These are phyloP conservation scores for Xylaria nigripes DNA, from an alignment of 495 filamentous ascomycete genomes.

Conservation along the genomic window DNA sequence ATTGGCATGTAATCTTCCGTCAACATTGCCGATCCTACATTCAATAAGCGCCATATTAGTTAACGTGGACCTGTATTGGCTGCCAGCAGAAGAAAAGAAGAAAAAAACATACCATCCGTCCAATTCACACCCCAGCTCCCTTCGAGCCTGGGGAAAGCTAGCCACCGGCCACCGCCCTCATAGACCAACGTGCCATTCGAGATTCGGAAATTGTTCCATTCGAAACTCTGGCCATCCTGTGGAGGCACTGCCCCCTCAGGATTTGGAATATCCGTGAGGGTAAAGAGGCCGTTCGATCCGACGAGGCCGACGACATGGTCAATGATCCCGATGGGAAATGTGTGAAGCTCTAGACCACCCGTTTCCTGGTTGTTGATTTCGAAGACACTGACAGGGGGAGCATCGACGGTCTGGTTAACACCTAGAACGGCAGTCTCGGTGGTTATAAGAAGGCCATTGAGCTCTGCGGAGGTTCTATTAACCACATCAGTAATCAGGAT, in stretches of 20 bases:
- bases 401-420: constrained; percentile 12
- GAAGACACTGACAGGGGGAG: constrained; percentile 18
- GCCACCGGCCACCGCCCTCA: constrained; percentile 26
- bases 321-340: constrained; percentile 23
- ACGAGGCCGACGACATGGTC: constrained; percentile 30
- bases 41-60: constrained; percentile 1
- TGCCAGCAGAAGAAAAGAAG: background rate
- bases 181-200: constrained; percentile 21
- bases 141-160: constrained; percentile 24
- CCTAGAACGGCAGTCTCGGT: constrained; percentile 18
- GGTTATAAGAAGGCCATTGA: constrained; percentile 21
- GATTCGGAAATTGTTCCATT: constrained; percentile 31
- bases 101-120: constrained; percentile 27
- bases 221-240: constrained; percentile 21
- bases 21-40: constrained; percentile 25
- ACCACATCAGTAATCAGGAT: background rate
- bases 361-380: constrained; percentile 13
- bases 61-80: background rate
- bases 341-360: constrained; percentile 29
- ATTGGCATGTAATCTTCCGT: constrained; percentile 31
- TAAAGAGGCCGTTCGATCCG: constrained; percentile 28
- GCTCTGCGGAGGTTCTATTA: constrained; percentile 15
- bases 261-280: constrained; percentile 29
- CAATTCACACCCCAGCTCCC: constrained; percentile 31
- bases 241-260: constrained; percentile 20